phyloP scores from a whole-genome alignment of 257 asterid species.

The Solanum tarapatanum region DNA sequence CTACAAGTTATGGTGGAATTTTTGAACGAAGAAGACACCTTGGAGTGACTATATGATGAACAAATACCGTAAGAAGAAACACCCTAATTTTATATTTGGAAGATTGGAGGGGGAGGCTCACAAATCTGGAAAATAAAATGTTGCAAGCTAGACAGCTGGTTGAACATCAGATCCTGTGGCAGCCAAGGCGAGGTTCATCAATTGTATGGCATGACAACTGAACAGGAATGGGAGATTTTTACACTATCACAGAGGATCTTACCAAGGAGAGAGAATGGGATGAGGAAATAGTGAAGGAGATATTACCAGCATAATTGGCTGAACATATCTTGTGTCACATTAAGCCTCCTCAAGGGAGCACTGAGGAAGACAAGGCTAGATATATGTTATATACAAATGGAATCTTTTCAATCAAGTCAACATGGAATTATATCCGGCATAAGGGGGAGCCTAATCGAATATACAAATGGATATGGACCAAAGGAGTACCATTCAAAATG shows the following conservation, averaged over 20 bases:
- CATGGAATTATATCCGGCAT: not conserved
- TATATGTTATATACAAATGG: not conserved
- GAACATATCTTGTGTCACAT: not conserved
- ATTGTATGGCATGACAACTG: not conserved
- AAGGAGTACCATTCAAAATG: not conserved
- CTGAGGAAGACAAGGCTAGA: not conserved
- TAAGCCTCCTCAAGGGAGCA: not conserved
- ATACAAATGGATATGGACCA: not conserved
- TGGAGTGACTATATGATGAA: not conserved
- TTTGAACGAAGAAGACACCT: not conserved
- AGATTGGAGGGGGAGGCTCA: not conserved
- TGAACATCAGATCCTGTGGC: not conserved
- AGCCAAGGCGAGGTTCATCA: not conserved
- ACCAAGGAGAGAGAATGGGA: not conserved
- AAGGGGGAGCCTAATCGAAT: not conserved
- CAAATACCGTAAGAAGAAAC: not conserved
- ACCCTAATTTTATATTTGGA: not conserved
- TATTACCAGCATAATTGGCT: not conserved
- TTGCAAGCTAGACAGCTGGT: not conserved
- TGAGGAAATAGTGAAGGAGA: not conserved
- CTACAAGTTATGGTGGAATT: not conserved
- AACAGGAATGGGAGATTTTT: not conserved
- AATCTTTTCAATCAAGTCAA: not conserved
- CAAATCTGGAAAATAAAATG: not conserved
- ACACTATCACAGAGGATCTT: not conserved